A percentile compares a stretch with the other conserved stretches of the same genome.
These are phyloP conservation scores for Pistacia integerrima DNA, from an alignment of 345 rosid species.

Conservation along the genomic window DNA sequence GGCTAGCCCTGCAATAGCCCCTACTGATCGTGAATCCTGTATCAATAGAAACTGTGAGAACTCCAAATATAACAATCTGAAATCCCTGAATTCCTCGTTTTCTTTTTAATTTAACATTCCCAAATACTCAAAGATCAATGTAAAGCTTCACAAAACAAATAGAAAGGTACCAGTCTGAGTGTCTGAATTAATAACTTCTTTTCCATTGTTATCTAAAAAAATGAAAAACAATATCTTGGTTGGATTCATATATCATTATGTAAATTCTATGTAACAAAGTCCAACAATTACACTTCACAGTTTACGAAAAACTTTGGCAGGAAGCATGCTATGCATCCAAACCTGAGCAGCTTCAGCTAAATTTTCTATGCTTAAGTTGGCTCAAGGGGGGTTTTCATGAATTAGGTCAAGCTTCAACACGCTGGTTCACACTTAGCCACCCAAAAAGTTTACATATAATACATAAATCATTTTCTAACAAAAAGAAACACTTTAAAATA, in stretches of 20 bases:
- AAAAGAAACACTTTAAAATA: background rate
- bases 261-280: background rate
- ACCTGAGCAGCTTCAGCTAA: background rate
- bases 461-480: background rate
- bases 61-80: background rate
- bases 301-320: background rate
- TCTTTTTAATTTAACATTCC: background rate
- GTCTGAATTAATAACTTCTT: background rate
- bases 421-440: background rate
- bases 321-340: background rate
- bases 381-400: background rate
- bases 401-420: background rate
- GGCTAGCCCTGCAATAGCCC: slow-evolving; percentile 95
- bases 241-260: background rate
- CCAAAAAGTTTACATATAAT: too few species aligned
- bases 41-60: slow-evolving; percentile 23
- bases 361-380: background rate
- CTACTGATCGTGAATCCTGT: slow-evolving; percentile 86
- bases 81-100: too few species aligned
- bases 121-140: background rate
- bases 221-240: background rate
- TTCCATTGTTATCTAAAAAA: background rate
- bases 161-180: background rate
- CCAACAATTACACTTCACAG: background rate
- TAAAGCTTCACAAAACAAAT: background rate